Base-by-base conservation (phyloP, 2,329 filamentous ascomycete species). In the Emydomyces testavorans region DNA sequence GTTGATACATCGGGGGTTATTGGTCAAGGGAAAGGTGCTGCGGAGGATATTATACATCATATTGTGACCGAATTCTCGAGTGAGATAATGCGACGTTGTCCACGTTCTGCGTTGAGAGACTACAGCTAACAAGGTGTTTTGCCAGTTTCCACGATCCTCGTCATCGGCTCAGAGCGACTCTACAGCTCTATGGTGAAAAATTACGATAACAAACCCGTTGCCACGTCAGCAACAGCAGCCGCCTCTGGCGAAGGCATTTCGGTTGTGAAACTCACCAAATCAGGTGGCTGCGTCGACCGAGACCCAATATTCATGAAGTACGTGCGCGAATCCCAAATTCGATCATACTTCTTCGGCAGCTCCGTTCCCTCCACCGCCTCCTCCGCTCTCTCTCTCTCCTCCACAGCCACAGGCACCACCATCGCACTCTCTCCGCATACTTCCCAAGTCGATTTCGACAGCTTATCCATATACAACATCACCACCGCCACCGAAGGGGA, bases 271-370 rank as follows among this genome's bases (percentile, higher is more conserved):
- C 73, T 98, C 10, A 80, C 88, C 52, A 88, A 87, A 61, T 93
- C 88, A 0, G 85, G 86, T 29, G 92, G 92, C 20, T 88, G 85
- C 31, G 85, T 85, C 1, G 79, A 85, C 58, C 77, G 86, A 40
- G 83, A 88, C 53, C 77, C 82, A 31, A 62, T 69, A 0, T 93
- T 86, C 63, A 79, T 89, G 73, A 83, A 85, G 58, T 74, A 79
- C 13, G 68, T 78, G 4, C 77, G 84, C 37, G 85, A 93, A 58
- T 78, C 83, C 0, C 77, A 84, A 43, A 88, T 95, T 45, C 83
- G 84, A 55, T 83, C 89, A 57, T 98, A 98, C 66, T 98, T 98
- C 70, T 98, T 95, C 62, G 92, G 92, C 7, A 83, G 85, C 53
- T 57, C 65, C 0, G 63, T 65, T 7, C 62, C 68, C 1, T 65